These are phyloP conservation scores for Rhizopogon salebrosus DNA, from an alignment of 768 basidiomycete genomes.

Conservation along the genomic window DNA sequence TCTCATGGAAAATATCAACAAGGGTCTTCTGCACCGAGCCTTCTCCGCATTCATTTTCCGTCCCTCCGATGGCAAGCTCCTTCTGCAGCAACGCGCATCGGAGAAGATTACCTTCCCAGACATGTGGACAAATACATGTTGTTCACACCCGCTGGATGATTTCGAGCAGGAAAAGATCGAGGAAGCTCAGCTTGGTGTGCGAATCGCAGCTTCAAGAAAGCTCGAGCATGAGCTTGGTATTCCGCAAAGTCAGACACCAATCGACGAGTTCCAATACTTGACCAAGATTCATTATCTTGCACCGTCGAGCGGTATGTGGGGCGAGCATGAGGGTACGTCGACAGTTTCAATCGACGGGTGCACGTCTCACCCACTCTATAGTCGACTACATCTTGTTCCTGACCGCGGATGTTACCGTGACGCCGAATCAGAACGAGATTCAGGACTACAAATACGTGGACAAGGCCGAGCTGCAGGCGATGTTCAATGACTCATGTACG, in stretches of 20 bases:
- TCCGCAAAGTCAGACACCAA: slow-evolving; percentile 66
- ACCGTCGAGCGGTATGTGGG: slow-evolving; percentile 89
- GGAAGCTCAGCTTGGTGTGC: slow-evolving; percentile 74
- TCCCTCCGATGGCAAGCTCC: slow-evolving; percentile 86
- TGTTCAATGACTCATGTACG: slow-evolving; percentile 82
- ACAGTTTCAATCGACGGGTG: too few relatives aligned
- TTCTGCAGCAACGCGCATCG: slow-evolving; percentile 92
- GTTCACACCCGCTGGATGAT: slow-evolving; percentile 93
- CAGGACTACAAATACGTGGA: slow-evolving; percentile 86
- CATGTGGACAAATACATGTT: slow-evolving; percentile 99
- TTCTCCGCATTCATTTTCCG: slow-evolving; percentile 98
- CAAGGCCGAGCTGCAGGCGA: slow-evolving; percentile 81
- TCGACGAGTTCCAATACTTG: slow-evolving; percentile 88
- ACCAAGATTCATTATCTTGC: slow-evolving; percentile 98
- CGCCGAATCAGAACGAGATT: slow-evolving; percentile 86
- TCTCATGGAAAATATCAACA: slow-evolving; percentile 94
- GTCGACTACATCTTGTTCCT: slow-evolving; percentile 98
- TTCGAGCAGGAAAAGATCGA: slow-evolving; percentile 80
- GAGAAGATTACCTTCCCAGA: slow-evolving; percentile 99
- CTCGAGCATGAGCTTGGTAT: slow-evolving; percentile 97
- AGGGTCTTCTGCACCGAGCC: slow-evolving; percentile 92
- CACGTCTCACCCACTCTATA: slow-evolving; percentile 28
- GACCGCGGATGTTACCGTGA: slow-evolving; percentile 80
- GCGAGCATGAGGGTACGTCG: slow-evolving; percentile 89
- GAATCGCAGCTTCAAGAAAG: slow-evolving; percentile 89